Conservation (phyloP, 495 filamentous ascomycete species). For the Lophium mytilinum region DNA sequence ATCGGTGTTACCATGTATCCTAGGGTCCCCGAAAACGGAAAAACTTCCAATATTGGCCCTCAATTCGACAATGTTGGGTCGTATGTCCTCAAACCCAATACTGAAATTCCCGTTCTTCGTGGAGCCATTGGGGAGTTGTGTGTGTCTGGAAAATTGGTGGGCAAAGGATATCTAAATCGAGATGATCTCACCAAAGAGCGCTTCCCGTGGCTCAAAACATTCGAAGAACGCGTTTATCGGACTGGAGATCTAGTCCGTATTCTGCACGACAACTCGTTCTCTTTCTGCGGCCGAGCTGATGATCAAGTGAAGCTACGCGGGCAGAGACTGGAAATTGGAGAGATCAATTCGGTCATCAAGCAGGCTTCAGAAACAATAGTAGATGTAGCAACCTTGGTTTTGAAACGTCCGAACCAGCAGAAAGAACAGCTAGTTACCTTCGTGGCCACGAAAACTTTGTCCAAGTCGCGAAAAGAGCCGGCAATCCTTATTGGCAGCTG, state of each 20-base stretch:
- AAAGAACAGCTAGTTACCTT: slow-evolving; percentile 67
- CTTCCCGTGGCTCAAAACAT: slow-evolving; percentile 49
- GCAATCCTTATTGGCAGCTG: slow-evolving; percentile 11
- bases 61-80: slow-evolving; percentile 77
- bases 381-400: slow-evolving; percentile 59
- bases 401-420: slow-evolving; percentile 52
- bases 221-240: slow-evolving; percentile 55
- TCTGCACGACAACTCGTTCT: slow-evolving; percentile 59
- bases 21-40: slow-evolving; percentile 60
- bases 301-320: slow-evolving; percentile 76
- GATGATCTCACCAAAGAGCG: slow-evolving; percentile 56
- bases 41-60: slow-evolving; percentile 74
- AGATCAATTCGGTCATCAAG: slow-evolving; percentile 63
- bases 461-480: slow-evolving; percentile 1
- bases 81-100: slow-evolving; percentile 64
- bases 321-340: slow-evolving; percentile 66
- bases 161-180: slow-evolving; percentile 77
- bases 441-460: slow-evolving; percentile 34
- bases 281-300: slow-evolving; percentile 68
- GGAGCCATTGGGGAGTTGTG: slow-evolving; percentile 82
- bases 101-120: slow-evolving; percentile 60
- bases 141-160: slow-evolving; percentile 76
- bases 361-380: slow-evolving; percentile 36
- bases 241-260: slow-evolving; percentile 75
- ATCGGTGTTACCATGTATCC: slow-evolving; percentile 80